Base-by-base conservation (phyloP, 345 rosid genomes). In the Hypericum androsaemum region DNA sequence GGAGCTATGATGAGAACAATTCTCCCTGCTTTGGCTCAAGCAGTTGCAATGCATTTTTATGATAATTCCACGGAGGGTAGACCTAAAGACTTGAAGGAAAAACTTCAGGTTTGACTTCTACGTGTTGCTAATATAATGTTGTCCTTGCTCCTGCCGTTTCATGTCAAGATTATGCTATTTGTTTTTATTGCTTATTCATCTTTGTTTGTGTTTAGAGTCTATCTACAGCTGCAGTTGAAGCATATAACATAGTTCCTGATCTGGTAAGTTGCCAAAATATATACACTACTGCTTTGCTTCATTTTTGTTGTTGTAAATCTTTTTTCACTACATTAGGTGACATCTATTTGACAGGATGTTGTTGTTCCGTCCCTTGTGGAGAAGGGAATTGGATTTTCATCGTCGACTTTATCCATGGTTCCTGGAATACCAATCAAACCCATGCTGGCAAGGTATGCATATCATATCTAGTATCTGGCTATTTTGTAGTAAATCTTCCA, bases 1-100 rank as follows among this genome's bases (percentile, higher is more conserved):
- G 95, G 94, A 52, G 97, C 97, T 59, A 78, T 86, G 97, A 77
- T 89, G 81, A 81, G 76, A 70, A 83, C 95, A 43, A 57, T 89
- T 66, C 76, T 89, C 41, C 97, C 97, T 60, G 94, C 97, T 57
- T 56, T 89, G 45, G 97, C 95, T 60, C 84, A 78, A 71, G 95
- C 95, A 51, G 60, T 89, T 41, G 84, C 75, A 14, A 68, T 80
- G 79, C 74, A 86, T 81, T 80, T 76, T 16, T 70, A 59, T 56
- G 40, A 46, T 54, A 53, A 47, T 36, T 64, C 63, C 48, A 52
- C 54, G 46, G 54, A 59, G 40, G 80, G 62, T 50, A 58, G 42
- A 39, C 38, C 68, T 37, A 78, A 76, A 52, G 69, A 43, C 59
- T 47, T 75, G 44, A 81, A 60, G 65, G 89, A 81, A 69, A 86